A percentile compares a stretch with the other conserved stretches of the same genome.
Evolutionary conservation across 345 rosid species (phyloP).

Genomic region (Eucalyptus tenuipes): DNA sequence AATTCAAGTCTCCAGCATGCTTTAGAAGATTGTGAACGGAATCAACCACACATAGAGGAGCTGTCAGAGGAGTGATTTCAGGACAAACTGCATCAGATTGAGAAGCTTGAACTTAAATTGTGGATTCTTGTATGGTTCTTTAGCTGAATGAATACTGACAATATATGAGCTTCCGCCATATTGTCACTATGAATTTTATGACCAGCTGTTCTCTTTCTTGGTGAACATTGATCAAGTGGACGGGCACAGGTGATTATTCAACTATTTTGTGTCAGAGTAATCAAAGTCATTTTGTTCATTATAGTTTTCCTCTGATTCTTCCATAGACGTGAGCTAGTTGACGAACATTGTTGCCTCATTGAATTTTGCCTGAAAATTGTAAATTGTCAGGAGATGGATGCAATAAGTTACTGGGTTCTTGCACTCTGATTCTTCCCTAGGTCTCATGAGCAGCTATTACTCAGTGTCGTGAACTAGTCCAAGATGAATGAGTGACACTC

Average conservation of each 20-base stretch:
- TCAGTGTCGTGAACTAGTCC: too few relatives aligned
- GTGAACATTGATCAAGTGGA: neutral
- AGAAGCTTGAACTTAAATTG: neutral
- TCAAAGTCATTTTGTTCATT: neutral
- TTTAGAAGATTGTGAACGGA: neutral
- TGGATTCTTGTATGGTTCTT: neutral
- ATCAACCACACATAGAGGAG: neutral
- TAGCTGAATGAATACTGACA: neutral
- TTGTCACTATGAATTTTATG: neutral
- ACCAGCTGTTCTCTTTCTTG: neutral
- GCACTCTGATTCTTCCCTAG: too few relatives aligned
- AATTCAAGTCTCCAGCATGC: neutral
- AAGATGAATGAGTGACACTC: too few relatives aligned
- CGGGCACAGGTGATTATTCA: neutral
- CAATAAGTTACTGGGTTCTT: too few relatives aligned
- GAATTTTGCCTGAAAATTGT: too few relatives aligned
- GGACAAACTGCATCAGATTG: neutral
- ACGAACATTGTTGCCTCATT: neutral
- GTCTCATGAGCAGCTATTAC: too few relatives aligned
- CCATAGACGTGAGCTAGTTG: neutral
- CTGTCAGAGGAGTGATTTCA: neutral
- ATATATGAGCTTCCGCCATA: neutral
- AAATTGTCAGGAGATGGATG: too few relatives aligned
- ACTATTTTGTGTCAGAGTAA: neutral
- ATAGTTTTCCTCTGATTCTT: neutral